Evolutionary conservation across 257 asterid species (phyloP), one percentile per base, ranked within the genome.

Genomic region (Salvia miltiorrhiza): DNA sequence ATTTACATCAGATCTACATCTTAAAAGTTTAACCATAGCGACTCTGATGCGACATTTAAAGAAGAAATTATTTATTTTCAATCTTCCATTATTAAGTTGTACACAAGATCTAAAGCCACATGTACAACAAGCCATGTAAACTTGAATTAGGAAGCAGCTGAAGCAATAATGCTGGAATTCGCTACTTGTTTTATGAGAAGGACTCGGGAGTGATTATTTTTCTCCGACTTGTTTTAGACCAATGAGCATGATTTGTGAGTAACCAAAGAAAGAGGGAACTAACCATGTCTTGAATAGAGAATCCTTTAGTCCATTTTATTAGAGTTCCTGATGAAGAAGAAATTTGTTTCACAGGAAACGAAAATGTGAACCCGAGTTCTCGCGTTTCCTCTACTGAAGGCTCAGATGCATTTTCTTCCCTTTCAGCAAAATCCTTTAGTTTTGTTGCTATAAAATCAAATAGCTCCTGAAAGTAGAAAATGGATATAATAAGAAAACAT

Each of bases 281-380:
- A 60, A 92, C 98, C 96, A 41, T 79, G 77, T 89, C 95, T 44
- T 78, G 77, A 37, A 92, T 82, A 5, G 86, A 77, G 61, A 92
- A 92, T 58, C 92, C 96, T 77, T 92, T 88, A 0, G 98, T 87
- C 97, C 92, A 89, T 74, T 86, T 86, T 44, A 89, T 83, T 59
- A 92, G 77, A 67, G 79, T 78, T 75, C 98, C 98, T 20, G 96
- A 86, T 0, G 85, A 78, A 20, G 83, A 62, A 28, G 98, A 87
- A 44, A 76, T 79, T 68, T 89, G 97, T 71, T 76, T 89, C 76
- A 92, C 84, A 1, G 98, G 98, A 76, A 87, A 92, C 2, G 97
- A 89, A 68, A 92, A 89, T 62, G 98, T 92, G 86, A 92, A 89
- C 68, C 98, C 98, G 23, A 92, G 88, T 35, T 80, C 91, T 76